A percentile compares a stretch with the other conserved stretches of the same genome.
Evolutionary conservation across 371 early-diverging fungal species (phyloP).

Genomic region (Dinochytrium kinnereticum): DNA sequence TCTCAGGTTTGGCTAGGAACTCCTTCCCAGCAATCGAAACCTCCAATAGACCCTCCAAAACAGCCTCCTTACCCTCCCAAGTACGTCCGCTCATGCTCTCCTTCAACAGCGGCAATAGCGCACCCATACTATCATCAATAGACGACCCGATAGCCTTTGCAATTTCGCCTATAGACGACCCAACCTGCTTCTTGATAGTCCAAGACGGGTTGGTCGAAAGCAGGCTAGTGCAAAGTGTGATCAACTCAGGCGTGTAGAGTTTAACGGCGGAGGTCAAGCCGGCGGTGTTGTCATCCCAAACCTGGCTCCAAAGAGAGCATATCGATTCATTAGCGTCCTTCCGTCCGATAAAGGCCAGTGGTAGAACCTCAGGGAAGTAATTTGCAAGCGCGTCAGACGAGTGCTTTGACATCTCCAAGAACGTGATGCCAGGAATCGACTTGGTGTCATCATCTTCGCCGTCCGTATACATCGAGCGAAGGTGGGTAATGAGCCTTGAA

Average conservation of each 20-base stretch:
- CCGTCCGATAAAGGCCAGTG: conserved; percentile 77
- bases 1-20: conserved; percentile 46
- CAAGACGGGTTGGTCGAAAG: conserved; percentile 69
- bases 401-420: conserved; percentile 78
- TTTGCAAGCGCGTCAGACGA: conserved; percentile 71
- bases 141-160: conserved; percentile 47
- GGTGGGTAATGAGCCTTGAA: conserved; percentile 66
- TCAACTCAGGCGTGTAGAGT: conserved; percentile 65
- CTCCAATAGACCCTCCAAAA: conserved; percentile 73
- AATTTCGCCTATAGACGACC: conserved; percentile 69
- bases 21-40: conserved; percentile 63
- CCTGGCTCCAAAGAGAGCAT: conserved; percentile 70
- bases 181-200: conserved; percentile 82
- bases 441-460: conserved; percentile 74
- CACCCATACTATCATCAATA: conserved; percentile 52
- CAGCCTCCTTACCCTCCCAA: conserved; percentile 89
- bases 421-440: conserved; percentile 71
- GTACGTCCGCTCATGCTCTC: conserved; percentile 74
- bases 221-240: conserved; percentile 61
- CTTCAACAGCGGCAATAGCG: conserved; percentile 66
- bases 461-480: conserved; percentile 74
- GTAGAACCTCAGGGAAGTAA: conserved; percentile 66
- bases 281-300: conserved; percentile 85
- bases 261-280: conserved; percentile 68
- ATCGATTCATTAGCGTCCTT: conserved; percentile 67